These are phyloP conservation scores for Amoebophrya sp. DNA, from an alignment of 169 alveolate species.

Conservation along the genomic window DNA sequence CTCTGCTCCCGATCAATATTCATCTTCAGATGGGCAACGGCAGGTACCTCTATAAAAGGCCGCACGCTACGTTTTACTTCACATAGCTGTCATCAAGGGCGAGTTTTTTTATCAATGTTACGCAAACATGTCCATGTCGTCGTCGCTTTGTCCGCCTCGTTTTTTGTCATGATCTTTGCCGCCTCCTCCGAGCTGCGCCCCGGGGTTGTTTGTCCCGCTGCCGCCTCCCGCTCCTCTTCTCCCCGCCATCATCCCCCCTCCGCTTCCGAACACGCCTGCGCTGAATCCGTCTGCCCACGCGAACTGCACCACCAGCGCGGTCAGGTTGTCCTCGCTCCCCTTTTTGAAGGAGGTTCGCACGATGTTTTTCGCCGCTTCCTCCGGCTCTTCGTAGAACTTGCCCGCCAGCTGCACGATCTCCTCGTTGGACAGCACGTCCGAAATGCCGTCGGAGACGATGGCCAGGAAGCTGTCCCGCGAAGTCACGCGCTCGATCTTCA, in stretches of 20 bases:
- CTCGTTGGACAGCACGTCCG: constrained; percentile 86
- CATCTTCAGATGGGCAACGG: too few relatives aligned
- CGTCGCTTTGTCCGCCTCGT: not conserved
- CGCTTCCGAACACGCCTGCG: not conserved
- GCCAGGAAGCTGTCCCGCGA: constrained; percentile 76
- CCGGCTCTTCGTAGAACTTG: not conserved
- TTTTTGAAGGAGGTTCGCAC: not conserved
- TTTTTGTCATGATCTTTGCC: too few relatives aligned
- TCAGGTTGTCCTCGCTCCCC: not conserved
- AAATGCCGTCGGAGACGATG: constrained; percentile 94
- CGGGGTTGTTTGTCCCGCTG: too few relatives aligned
- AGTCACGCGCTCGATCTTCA: constrained; percentile 57
- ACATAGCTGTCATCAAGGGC: too few relatives aligned
- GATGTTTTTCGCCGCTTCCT: not conserved
- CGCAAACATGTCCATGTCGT: not conserved
- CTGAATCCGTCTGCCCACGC: not conserved
- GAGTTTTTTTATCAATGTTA: too few relatives aligned
- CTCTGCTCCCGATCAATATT: too few relatives aligned
- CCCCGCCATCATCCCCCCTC: not conserved
- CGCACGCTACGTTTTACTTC: too few relatives aligned
- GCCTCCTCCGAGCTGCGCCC: not conserved
- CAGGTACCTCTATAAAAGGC: too few relatives aligned
- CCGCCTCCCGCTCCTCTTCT: not conserved
- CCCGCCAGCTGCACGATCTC: constrained; percentile 70
- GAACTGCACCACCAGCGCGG: not conserved